phyloP scores from a whole-genome alignment of 2,329 filamentous ascomycete genomes.

The Ophiostoma piceae region DNA sequence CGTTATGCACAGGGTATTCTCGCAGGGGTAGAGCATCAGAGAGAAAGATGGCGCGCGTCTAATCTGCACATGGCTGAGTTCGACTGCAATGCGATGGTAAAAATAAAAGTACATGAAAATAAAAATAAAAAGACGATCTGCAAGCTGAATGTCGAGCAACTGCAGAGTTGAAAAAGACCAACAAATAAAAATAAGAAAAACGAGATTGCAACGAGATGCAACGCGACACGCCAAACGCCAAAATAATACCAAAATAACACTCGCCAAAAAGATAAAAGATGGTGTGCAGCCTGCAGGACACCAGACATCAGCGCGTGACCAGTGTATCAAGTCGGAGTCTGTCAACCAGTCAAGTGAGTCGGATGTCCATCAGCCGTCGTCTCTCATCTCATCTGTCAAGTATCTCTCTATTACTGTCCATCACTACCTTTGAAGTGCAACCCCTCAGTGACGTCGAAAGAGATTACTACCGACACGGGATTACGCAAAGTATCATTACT shows the following conservation, averaged over 20 bases:
- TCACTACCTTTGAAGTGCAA: neutral
- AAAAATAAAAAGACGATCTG: neutral
- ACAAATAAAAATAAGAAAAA: neutral
- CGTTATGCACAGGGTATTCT: neutral
- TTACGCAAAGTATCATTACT: neutral
- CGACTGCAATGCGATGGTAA: neutral
- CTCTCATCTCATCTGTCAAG: no score
- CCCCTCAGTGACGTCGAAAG: conserved; percentile 8
- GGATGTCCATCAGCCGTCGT: no score
- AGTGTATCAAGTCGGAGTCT: neutral
- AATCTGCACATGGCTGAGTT: neutral
- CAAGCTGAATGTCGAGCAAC: neutral
- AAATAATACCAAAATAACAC: no score
- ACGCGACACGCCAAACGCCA: neutral
- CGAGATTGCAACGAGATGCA: neutral
- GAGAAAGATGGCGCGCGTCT: conserved; percentile 4
- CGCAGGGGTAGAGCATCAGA: neutral
- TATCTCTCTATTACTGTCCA: no score
- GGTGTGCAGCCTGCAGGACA: neutral
- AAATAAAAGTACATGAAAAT: neutral
- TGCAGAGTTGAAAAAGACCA: neutral
- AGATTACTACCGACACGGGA: neutral
- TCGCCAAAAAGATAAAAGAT: neutral
- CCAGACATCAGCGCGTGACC: conserved; percentile 1
- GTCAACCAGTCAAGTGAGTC: no score